These are phyloP conservation scores for Lentinula edodes DNA, from an alignment of 768 basidiomycete genomes.

Conservation along the genomic window DNA sequence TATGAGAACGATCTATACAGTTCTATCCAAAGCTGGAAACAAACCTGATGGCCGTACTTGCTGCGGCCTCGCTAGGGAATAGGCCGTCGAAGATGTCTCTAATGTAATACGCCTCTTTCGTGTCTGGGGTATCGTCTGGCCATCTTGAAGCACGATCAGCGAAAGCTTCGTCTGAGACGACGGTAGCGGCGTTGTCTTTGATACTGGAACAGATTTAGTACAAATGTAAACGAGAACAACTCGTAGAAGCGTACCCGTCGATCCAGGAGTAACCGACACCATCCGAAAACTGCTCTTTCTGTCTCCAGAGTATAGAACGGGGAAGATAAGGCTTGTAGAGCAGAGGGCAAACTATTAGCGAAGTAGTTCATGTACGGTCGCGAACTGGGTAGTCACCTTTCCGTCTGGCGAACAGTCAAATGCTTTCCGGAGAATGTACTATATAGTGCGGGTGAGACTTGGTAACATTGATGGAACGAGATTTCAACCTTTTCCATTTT, in stretches of 20 bases:
- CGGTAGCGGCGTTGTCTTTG: slow-evolving; percentile 75
- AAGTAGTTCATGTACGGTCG: not conserved
- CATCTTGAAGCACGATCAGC: slow-evolving; percentile 69
- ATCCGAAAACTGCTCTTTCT: slow-evolving; percentile 99
- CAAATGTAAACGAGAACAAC: not conserved
- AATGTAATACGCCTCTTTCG: slow-evolving; percentile 94
- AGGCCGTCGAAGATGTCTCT: slow-evolving; percentile 89
- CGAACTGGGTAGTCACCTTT: slow-evolving; percentile 37
- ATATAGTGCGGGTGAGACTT: slow-evolving; percentile 6
- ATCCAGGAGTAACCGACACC: slow-evolving; percentile 99
- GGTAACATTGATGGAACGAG: slow-evolving; percentile 5
- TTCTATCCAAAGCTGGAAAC: slow-evolving; percentile 18
- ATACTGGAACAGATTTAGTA: slow-evolving; percentile 45
- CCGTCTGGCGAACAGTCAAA: slow-evolving; percentile 84
- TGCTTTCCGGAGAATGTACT: slow-evolving; percentile 95
- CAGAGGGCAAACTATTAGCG: not conserved
- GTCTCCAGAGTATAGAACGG: slow-evolving; percentile 91
- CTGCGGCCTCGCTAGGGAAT: slow-evolving; percentile 84
- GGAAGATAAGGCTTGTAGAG: slow-evolving; percentile 80
- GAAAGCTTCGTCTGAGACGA: slow-evolving; percentile 80
- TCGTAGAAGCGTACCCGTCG: slow-evolving; percentile 61
- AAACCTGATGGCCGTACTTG: slow-evolving; percentile 85
- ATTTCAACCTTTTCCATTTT: slow-evolving; percentile 87
- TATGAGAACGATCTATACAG: slow-evolving; percentile 4
- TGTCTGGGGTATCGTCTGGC: slow-evolving; percentile 79